phyloP scores from a whole-genome alignment of 2,329 filamentous ascomycete genomes.

The Ceratocystis colombiana region DNA sequence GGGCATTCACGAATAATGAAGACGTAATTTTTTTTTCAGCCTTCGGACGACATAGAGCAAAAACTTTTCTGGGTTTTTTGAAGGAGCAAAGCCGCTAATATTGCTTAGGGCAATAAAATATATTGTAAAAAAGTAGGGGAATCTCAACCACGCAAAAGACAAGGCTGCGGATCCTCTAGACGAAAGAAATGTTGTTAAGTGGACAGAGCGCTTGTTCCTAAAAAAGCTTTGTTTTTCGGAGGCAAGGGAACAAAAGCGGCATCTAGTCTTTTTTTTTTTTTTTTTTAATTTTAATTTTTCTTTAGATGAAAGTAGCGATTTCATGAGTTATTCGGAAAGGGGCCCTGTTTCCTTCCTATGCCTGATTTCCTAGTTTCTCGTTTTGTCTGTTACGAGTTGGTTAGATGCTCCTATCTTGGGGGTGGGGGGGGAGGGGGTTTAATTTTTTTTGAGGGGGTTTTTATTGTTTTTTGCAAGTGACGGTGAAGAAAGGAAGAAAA shows the following conservation, averaged over 20 bases:
- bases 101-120: not conserved
- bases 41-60: too few species aligned
- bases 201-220: not conserved
- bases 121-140: conserved; percentile 6
- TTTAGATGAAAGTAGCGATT: too few species aligned
- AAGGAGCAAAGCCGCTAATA: not conserved
- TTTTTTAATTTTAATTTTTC: not conserved
- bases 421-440: too few species aligned
- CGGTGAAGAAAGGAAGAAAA: not conserved
- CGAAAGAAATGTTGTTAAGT: conserved; percentile 3
- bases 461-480: not conserved
- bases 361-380: too few species aligned
- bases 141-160: not conserved
- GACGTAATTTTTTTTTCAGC: too few species aligned
- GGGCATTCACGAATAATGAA: too few species aligned
- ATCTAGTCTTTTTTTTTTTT: conserved; percentile 5
- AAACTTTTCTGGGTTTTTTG: not conserved
- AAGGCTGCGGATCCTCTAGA: not conserved
- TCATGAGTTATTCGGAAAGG: too few species aligned
- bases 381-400: too few species aligned
- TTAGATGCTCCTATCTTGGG: too few species aligned
- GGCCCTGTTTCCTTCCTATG: too few species aligned
- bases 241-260: not conserved
- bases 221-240: not conserved
- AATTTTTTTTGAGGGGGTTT: not conserved